Evolutionary conservation across 345 rosid species (phyloP), one percentile per base, ranked within the genome.

Genomic region (Aurinia saxatilis): DNA sequence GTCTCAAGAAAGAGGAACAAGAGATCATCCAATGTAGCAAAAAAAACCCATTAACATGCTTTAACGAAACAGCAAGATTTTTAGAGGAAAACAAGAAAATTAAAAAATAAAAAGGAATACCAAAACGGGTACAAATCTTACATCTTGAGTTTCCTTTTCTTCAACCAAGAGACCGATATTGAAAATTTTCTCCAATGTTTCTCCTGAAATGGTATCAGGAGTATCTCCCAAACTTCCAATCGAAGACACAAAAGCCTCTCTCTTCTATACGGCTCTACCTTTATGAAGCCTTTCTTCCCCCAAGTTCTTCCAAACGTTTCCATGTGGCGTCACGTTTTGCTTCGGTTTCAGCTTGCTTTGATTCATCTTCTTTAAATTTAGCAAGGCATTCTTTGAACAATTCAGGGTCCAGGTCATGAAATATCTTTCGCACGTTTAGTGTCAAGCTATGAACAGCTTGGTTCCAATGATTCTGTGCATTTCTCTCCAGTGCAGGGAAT

Each of bases 371-470:
- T 23, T 58, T 73, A 67, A 81, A 81, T 65, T 82, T 79, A n/a
- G 70, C 63, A 44, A 78, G 64, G 60, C 86, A 82, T 49, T 85
- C 86, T 39, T 79, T 81, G 57, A 65, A 85, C 46, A 82, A 67
- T 64, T 82, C 91, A 13, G 86, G 82, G 68, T 85, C 91, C 33
- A 74, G 79, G 75, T 85, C 91, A 14, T 67, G 64, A 69, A 82
- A 85, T 39, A 85, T 75, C 79, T 85, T 80, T 37, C 82, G 73
- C 39, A 85, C 82, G 57, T 85, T 85, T 57, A 82, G 65, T 27
- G 85, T 84, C 80, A 84, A 73, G 73, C 84, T 77, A 48, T 78
- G 91, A 60, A 84, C 87, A 16, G 87, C 81, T 65, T 82, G 91
- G 63, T 82, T 85, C 91, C 91, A 85, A 66, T 85, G 91, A 25